These are phyloP conservation scores for Globisporangium perplexum DNA, from an alignment of 352 stramenopile species.

Conservation along the genomic window DNA sequence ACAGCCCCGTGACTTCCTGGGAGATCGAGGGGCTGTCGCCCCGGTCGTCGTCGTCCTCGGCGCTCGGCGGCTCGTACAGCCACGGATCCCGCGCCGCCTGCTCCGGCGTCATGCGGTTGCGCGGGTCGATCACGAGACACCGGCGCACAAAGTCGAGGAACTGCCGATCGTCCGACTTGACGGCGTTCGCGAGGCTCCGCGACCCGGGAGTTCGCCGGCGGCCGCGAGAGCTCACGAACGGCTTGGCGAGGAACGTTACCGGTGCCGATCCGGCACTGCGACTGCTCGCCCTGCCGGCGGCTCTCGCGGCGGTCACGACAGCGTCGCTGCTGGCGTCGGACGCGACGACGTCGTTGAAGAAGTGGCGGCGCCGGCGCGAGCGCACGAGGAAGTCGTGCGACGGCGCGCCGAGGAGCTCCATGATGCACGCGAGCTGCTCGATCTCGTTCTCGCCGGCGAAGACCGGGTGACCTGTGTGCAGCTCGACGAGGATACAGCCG, in stretches of 20 bases:
- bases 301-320: neutral
- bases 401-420: slow-evolving; percentile 66
- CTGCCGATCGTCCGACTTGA: slow-evolving; percentile 40
- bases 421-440: slow-evolving; percentile 86
- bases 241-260: slow-evolving; percentile 27
- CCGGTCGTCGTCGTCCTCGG: neutral
- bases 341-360: slow-evolving; percentile 28
- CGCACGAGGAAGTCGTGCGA: slow-evolving; percentile 31
- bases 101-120: slow-evolving; percentile 46
- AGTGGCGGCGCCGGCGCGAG: slow-evolving; percentile 56
- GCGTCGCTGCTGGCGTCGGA: neutral
- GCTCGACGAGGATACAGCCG: slow-evolving; percentile 81
- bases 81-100: slow-evolving; percentile 58
- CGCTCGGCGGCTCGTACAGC: slow-evolving; percentile 13
- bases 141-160: slow-evolving; percentile 60
- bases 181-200: slow-evolving; percentile 24
- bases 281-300: neutral
- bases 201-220: slow-evolving; percentile 35
- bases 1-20: neutral
- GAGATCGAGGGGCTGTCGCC: neutral
- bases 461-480: slow-evolving; percentile 74
- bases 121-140: slow-evolving; percentile 67
- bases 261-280: neutral
- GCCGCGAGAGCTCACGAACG: slow-evolving; percentile 60
- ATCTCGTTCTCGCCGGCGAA: slow-evolving; percentile 82